Percentiles rank a stretch among this genome's conserved stretches.
These are phyloP conservation scores for Paramyrothecium roridum DNA, from an alignment of 2,329 filamentous ascomycete species.

Conservation along the genomic window DNA sequence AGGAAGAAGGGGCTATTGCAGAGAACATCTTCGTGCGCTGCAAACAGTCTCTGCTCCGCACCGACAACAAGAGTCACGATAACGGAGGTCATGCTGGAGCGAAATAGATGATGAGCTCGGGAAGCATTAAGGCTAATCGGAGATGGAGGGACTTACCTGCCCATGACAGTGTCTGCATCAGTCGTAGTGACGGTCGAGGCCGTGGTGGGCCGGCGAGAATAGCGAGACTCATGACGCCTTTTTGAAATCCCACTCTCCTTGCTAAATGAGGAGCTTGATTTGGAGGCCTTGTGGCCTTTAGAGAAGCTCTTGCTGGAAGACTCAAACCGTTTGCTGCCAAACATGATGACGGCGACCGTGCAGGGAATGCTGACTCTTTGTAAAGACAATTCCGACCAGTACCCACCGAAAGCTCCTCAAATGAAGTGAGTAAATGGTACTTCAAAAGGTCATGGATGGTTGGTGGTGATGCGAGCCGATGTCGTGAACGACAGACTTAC, in stretches of 20 bases:
- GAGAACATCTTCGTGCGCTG: conserved; percentile 85
- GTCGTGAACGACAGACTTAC: neutral
- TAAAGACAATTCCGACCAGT: neutral
- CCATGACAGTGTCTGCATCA: conserved; percentile 33
- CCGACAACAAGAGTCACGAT: conserved; percentile 81
- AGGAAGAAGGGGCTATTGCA: conserved; percentile 74
- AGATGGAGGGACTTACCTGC: conserved; percentile 35
- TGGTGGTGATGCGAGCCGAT: neutral
- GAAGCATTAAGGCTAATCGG: neutral
- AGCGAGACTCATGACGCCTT: conserved; percentile 47
- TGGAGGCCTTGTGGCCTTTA: conserved; percentile 46
- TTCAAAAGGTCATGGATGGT: neutral
- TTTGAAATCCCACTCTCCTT: conserved; percentile 54
- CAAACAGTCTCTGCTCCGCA: conserved; percentile 81
- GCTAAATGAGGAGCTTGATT: conserved; percentile 52
- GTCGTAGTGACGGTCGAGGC: conserved; percentile 34
- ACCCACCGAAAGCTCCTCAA: neutral
- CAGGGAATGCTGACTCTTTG: no score
- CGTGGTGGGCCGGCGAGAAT: conserved; percentile 43
- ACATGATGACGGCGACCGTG: conserved; percentile 34
- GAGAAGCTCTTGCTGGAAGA: conserved; percentile 49
- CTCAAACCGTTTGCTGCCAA: conserved; percentile 41
- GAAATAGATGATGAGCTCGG: conserved; percentile 16
- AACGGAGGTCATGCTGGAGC: conserved; percentile 58
- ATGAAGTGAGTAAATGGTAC: neutral